Evolutionary conservation across 2,329 filamentous ascomycete genomes (phyloP).

Genomic region (Colletotrichum incanum): DNA sequence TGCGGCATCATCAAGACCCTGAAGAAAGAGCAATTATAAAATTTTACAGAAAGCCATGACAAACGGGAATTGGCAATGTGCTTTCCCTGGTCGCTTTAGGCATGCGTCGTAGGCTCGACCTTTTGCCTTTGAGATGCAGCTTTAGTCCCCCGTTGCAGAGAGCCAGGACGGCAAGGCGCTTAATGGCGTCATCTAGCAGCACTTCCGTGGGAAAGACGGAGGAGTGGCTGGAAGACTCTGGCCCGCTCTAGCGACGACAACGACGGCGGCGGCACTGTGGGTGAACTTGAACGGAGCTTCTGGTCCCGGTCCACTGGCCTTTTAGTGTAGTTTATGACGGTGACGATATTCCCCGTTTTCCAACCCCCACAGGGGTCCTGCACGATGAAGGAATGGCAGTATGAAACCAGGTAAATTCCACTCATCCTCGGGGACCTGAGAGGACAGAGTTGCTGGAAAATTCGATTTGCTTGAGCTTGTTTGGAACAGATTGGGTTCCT

Average conservation of each 20-base stretch:
- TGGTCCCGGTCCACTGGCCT: constrained; percentile 25
- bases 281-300: constrained; percentile 24
- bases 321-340: constrained; percentile 14
- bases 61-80: not conserved
- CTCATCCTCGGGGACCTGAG: not conserved
- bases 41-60: not conserved
- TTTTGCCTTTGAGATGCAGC: not conserved
- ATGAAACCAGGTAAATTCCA: not conserved
- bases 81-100: not conserved
- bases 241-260: constrained; percentile 13
- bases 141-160: not conserved
- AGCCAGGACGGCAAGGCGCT: constrained; percentile 2
- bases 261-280: constrained; percentile 8
- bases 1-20: not conserved
- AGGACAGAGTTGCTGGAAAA: not conserved
- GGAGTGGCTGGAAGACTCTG: constrained; percentile 29
- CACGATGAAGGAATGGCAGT: not conserved
- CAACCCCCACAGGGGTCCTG: constrained; percentile 33
- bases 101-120: not conserved
- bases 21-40: not conserved
- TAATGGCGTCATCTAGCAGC: constrained; percentile 39
- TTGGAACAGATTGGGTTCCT: not conserved
- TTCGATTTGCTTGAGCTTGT: constrained; percentile 1
- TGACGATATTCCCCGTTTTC: constrained; percentile 34
- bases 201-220: not conserved